Conservation (phyloP, 306 rosid species). For the Medicago arabica region DNA sequence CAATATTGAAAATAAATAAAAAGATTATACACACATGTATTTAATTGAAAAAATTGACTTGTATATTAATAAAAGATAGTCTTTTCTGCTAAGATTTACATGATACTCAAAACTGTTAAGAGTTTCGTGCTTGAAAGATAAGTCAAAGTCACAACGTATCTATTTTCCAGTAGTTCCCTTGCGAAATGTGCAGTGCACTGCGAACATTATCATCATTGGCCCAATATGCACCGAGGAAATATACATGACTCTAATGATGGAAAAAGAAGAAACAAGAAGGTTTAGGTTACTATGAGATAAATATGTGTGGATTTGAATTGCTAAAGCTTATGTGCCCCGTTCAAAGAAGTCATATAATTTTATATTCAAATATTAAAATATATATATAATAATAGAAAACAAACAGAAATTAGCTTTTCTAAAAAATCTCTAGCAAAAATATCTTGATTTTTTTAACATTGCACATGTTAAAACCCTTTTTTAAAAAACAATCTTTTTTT, state of each 20-base stretch:
- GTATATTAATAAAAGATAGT: conserved; percentile 57
- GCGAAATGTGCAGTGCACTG: conserved; percentile 46
- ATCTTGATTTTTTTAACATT: too few relatives aligned
- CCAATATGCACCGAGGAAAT: conserved; percentile 52
- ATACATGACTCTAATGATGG: conserved; percentile 19
- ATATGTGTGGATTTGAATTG: too few relatives aligned
- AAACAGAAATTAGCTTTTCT: too few relatives aligned
- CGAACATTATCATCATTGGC: conserved; percentile 54
- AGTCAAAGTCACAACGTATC: conserved; percentile 40
- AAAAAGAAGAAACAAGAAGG: not conserved
- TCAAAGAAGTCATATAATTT: too few relatives aligned
- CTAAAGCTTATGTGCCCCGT: too few relatives aligned
- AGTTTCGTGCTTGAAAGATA: not conserved
- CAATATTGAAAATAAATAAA: too few relatives aligned
- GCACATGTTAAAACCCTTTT: too few relatives aligned
- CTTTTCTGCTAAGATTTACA: conserved; percentile 54
- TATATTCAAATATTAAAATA: too few relatives aligned
- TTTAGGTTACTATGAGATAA: not conserved
- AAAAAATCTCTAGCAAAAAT: too few relatives aligned
- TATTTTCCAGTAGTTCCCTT: conserved; percentile 55
- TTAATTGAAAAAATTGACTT: conserved; percentile 34
- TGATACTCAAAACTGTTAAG: conserved; percentile 40
- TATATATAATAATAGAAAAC: too few relatives aligned
- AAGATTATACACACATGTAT: too few relatives aligned
- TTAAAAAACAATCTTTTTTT: too few relatives aligned